Evolutionary conservation across 306 rosid species (phyloP), one percentile per base, ranked within the genome.

Genomic region (Mimosa bimucronata): DNA sequence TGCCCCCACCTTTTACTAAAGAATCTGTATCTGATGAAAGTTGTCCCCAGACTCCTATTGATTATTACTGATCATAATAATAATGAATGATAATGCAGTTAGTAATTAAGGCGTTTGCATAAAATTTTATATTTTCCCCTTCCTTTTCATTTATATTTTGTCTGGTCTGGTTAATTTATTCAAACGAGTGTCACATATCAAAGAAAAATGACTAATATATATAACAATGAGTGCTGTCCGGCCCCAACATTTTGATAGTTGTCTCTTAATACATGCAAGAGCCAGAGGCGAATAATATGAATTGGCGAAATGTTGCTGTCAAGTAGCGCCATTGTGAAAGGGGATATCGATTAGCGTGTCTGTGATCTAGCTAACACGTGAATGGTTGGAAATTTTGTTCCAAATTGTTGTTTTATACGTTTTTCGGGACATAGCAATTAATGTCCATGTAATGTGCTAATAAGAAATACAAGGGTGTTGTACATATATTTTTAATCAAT

Each of bases 1-100:
- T 83, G 26, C 91, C 91, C 42, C 86, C 94, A 80, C 89, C 92
- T 40, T 85, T 30, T 70, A 82, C 73, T 52, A 92, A 83, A 82
- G 87, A 87, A 72, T 71, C 53, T 76, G 80, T 82, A 74, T 79
- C 88, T 3, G 83, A 88, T 83, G 91, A 90, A 58, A 92, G 82
- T 82, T 85, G 93, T 78, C 85, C 85, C 9, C 86, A 80, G 66
- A 87, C 92, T 44, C 85, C 89, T 55, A 69, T 92, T 74, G 93
- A 90, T 34, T 90, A 92, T 78, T 92, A 89, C 84, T 92, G 82
- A 79, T 79, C 2, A 30, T 52, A 7, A 52, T 21, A 1, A 28
- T 16, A 1, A 28, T 31, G 55, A 84, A 60, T 42, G 16, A 52
- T 42, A 67, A 1, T 3, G 71, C 64, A 75, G 14, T 58, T 57